phyloP scores from a whole-genome alignment of 495 filamentous ascomycete species.

The Hypoxylon fuscum region DNA sequence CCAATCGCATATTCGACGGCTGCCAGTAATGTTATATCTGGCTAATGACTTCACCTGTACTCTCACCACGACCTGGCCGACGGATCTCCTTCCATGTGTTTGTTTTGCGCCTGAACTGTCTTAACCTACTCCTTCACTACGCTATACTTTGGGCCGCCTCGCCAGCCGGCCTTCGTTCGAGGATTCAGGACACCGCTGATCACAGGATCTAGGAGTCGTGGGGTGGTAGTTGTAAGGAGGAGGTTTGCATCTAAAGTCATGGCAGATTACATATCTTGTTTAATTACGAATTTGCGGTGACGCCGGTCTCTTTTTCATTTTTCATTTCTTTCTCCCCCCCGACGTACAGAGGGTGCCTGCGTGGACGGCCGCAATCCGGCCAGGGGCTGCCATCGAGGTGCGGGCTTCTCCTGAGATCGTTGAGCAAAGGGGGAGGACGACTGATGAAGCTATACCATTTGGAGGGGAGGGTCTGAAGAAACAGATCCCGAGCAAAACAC shows the following conservation, averaged over 20 bases:
- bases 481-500: constrained; percentile 29
- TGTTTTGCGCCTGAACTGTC: constrained; percentile 43
- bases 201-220: constrained; percentile 35
- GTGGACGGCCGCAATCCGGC: constrained; percentile 35
- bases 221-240: constrained; percentile 30
- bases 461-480: constrained; percentile 34
- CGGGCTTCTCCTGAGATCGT: constrained; percentile 32
- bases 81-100: constrained; percentile 45
- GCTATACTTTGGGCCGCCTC: constrained; percentile 29
- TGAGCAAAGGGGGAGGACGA: constrained; percentile 41
- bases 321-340: constrained; percentile 32
- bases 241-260: constrained; percentile 46
- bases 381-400: constrained; percentile 26
- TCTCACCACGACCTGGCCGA: constrained; percentile 40
- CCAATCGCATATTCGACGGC: constrained; percentile 33
- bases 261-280: constrained; percentile 49
- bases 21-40: constrained; percentile 45
- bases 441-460: constrained; percentile 50
- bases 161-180: constrained; percentile 29
- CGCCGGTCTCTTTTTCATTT: constrained; percentile 37
- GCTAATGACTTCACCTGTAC: constrained; percentile 48
- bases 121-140: constrained; percentile 28
- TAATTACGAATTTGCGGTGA: constrained; percentile 47
- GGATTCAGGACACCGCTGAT: constrained; percentile 39
- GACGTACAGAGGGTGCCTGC: constrained; percentile 32